These are phyloP conservation scores for Paxillus ammoniavirescens DNA, from an alignment of 768 basidiomycete genomes.

Conservation along the genomic window DNA sequence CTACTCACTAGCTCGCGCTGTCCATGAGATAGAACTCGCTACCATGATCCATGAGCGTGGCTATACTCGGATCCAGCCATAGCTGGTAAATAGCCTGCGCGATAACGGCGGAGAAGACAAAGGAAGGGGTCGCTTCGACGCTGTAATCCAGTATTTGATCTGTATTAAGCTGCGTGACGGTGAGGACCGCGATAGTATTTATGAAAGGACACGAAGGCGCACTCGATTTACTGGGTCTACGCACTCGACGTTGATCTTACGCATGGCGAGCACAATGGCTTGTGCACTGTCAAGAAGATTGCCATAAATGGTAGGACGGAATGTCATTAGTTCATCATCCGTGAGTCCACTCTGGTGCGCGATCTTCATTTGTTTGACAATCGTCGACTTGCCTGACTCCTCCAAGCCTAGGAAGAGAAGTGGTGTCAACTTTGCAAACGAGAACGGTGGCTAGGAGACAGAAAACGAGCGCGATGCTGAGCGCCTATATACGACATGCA, in stretches of 20 bases:
- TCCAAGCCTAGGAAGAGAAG: conserved; percentile 65
- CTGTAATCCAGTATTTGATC: conserved; percentile 64
- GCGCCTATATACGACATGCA: background rate
- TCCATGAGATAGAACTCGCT: conserved; percentile 94
- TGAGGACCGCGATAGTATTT: background rate
- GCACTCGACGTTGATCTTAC: conserved; percentile 82
- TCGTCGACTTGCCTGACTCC: conserved; percentile 92
- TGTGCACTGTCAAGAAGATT: conserved; percentile 90
- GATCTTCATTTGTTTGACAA: conserved; percentile 99
- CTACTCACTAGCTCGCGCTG: conserved; percentile 80
- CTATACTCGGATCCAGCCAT: conserved; percentile 67
- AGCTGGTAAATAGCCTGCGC: conserved; percentile 67
- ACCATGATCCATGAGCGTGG: conserved; percentile 50
- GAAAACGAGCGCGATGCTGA: background rate
- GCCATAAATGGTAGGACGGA: conserved; percentile 75
- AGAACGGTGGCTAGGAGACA: background rate
- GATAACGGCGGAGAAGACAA: conserved; percentile 58
- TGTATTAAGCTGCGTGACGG: conserved; percentile 38
- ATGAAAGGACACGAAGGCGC: background rate
- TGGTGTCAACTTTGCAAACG: background rate
- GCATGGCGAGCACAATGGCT: conserved; percentile 80
- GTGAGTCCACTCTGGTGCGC: conserved; percentile 93
- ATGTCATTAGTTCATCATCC: conserved; percentile 70
- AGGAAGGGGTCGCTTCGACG: conserved; percentile 39
- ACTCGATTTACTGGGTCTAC: conserved; percentile 61